Base-by-base conservation (phyloP, 2,329 filamentous ascomycete species). In the Diaporthe sp. region DNA sequence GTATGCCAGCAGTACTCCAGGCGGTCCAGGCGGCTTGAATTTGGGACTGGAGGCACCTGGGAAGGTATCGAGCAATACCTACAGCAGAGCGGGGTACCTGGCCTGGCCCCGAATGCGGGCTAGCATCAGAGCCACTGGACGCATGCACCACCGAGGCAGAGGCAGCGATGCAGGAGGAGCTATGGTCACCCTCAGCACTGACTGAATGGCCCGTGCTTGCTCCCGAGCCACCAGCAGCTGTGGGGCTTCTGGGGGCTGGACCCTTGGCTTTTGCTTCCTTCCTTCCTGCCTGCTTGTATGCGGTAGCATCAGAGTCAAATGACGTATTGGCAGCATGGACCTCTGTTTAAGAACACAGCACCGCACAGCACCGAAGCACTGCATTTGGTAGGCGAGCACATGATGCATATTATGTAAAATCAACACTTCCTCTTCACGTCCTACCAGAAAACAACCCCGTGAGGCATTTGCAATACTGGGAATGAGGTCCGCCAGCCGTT, bases 211-310 rank as follows among this genome's bases (percentile, higher is more conserved):
- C 46, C 62, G 62, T 51, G 62, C 62, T 68, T 51, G 62, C 62
- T 68, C 61, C 61, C 25, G 39, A 58, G 28, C 55, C 55, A 9
- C 39, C 57, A 60, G 34, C 13, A 62, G 57, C 57, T 60, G 57
- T 60, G 37, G 58, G 58, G 46, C 65, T 13, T 22, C 28, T 68
- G 5, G 65, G 65, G 65, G 65, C 65, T 70, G 65, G 65, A 70
- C 65, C 65, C 65, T 70, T 55, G 34, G 65, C 49, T 49, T 28
- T 15, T 42, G 13, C 34, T 39, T 39, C n/a, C 22, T 28, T 7
- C 22, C n/a, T 42, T 42, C 19, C 28, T 39, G 13, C 31, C 46
- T 19, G 13, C 31, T 55, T 3, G 53, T 17, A 6, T 17, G 6
- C 53, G 4, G 39, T 25, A 6, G 22, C 6, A 39, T 9, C 31